Base-by-base conservation (phyloP, 202 grass and related monocot genomes). In the Schoenoplectus triqueter region DNA sequence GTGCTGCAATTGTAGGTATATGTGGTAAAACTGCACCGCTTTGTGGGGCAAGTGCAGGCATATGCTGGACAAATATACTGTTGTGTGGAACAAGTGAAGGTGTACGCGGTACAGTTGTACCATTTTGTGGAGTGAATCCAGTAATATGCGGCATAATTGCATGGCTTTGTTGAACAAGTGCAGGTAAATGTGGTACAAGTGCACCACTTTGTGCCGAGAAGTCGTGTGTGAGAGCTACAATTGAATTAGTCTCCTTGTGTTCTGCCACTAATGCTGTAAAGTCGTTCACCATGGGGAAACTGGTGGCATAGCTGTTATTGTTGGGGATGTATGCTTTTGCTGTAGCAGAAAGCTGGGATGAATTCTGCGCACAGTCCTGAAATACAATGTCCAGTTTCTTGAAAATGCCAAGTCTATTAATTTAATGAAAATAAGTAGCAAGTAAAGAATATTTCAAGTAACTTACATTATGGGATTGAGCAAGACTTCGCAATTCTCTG, bases 311-410 rank as follows among this genome's bases (percentile, higher is more conserved):
- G 64, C 64, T 54, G 66, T 49, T 40, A 17, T 60, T 39, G 7
- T 31, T 57, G 6, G 81, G 81, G 21, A 55, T 44, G 65, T 69
- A 83, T 54, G 81, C 81, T 55, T 69, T 41, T 1, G 81, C 81
- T 1, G 7, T 56, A 83, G 81, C 63, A 69, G 81, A 83, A 69
- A 83, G 64, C 51, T 83, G 64, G 13, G 64, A 54, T 55, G 70
- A 50, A 73, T 73, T 73, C 7, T 51, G 70, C 10, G 46, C 18
- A 73, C 1, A 21, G 5, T 73, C 70, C 70, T 73, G 70, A 73
- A 75, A 55, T 78, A 44, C 13, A 44, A 60, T 1, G 8, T 42
- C 54, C 21, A 60, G 55, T 60, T 17, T 13, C 51, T 60, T 78
- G 2, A 83, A 83, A 57, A 70, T 13, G 7, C 3, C 21, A 66